Evolutionary conservation across 768 basidiomycete species (phyloP), one percentile per base, ranked within the genome.

Genomic region (Lactarius tabidus): DNA sequence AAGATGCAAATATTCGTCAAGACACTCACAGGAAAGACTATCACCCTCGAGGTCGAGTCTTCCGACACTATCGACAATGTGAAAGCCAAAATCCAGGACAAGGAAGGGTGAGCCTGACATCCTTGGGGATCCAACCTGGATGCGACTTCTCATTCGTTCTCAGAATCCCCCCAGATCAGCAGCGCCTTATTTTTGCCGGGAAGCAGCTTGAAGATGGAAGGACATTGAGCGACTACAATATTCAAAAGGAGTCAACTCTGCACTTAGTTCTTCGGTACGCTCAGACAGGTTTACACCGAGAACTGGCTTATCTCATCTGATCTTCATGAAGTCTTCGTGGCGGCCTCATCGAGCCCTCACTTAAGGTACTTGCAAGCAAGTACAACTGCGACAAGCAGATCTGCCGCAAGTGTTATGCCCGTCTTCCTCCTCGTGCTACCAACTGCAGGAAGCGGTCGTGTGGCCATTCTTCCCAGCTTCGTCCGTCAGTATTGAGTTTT

Each of bases 331-430:
- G 91, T 82, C 92, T 96, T 72, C 91, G 94, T 77, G 95, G 97
- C 68, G 97, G 97, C 59, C 94, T 99, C 82, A 98, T 99, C 71
- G 97, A 99, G 81, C 97, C 97, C 68, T 98, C 97, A 70, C 82
- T 99, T 74, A 98, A 98, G 81, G 93, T 94, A 48, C 87, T 98
- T 67, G 97, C 97, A 64, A 84, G 89, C 76, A 96, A 96, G 79
- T 97, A 95, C 87, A 98, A 98, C 82, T 98, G 95, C 78, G 94
- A 97, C 80, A 96, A 96, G 85, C 93, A 95, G 77, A 98, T 98
- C 74, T 98, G 97, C 86, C 94, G 97, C 79, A 98, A 98, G 80
- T 98, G 97, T 83, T 98, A 98, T 78, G 97, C 97, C 53, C 96
- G 97, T 72, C 96, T 98, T 72, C 96, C 97, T 69, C 96, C 95